Evolutionary conservation across 352 stramenopile genomes (phyloP).

Genomic region (Phytophthora melonis): DNA sequence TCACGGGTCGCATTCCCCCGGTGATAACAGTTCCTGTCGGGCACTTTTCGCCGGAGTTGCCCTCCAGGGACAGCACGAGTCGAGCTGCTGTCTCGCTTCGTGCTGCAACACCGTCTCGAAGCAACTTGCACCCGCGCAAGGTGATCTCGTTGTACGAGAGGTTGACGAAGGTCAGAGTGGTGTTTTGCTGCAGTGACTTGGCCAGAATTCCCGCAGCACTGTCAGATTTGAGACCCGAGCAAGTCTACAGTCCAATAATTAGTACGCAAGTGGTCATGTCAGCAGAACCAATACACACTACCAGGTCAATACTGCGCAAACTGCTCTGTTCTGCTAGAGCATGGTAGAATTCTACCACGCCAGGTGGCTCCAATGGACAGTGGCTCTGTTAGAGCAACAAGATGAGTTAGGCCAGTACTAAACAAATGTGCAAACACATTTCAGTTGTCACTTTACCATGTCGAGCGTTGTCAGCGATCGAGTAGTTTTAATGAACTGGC

Average conservation of each 20-base stretch:
- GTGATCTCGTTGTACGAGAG: slow-evolving; percentile 86
- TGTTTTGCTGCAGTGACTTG: slow-evolving; percentile 54
- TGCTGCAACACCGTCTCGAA: slow-evolving; percentile 57
- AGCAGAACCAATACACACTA: slow-evolving; percentile 27
- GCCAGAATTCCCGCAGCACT: slow-evolving; percentile 59
- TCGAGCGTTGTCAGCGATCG: slow-evolving; percentile 58
- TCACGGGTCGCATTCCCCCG: slow-evolving; percentile 32
- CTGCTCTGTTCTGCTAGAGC: slow-evolving; percentile 59
- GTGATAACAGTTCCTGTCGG: slow-evolving; percentile 43
- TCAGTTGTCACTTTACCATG: slow-evolving; percentile 41
- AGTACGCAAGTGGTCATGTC: background rate
- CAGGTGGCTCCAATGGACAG: slow-evolving; percentile 65
- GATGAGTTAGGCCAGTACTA: background rate
- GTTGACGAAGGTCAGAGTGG: slow-evolving; percentile 57
- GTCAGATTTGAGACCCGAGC: slow-evolving; percentile 74
- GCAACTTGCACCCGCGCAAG: slow-evolving; percentile 73
- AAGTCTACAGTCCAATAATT: slow-evolving; percentile 46
- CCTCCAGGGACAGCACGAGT: slow-evolving; percentile 41
- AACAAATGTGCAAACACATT: background rate
- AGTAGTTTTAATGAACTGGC: slow-evolving; percentile 38
- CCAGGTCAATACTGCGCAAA: slow-evolving; percentile 66
- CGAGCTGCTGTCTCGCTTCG: slow-evolving; percentile 27
- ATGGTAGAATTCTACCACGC: slow-evolving; percentile 67
- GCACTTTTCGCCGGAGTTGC: slow-evolving; percentile 52
- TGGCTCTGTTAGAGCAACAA: slow-evolving; percentile 54